phyloP scores from a whole-genome alignment of 768 basidiomycete species.

The Trametes gibbosa region DNA sequence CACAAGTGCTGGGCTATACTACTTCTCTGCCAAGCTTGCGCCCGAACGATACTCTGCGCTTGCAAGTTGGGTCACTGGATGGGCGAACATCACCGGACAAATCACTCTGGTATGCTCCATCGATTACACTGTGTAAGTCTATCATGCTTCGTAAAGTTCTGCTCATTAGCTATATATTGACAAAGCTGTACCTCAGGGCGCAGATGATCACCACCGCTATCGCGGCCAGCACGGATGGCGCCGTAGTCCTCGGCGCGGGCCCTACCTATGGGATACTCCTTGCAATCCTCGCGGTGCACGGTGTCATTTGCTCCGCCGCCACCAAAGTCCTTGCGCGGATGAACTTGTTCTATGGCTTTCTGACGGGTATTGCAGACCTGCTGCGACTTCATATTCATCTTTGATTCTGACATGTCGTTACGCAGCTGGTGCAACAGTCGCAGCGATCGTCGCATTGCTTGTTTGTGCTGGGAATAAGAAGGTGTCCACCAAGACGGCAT shows the following conservation, averaged over 20 bases:
- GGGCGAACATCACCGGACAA: slow-evolving; percentile 75
- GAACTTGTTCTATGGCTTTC: slow-evolving; percentile 62
- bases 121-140: slow-evolving; percentile 57
- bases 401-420: not conserved
- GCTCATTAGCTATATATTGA: too few relatives aligned
- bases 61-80: slow-evolving; percentile 65
- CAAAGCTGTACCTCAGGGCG: slow-evolving; percentile 40
- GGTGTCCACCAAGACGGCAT: slow-evolving; percentile 66
- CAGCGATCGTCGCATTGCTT: slow-evolving; percentile 58
- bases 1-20: slow-evolving; percentile 78
- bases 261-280: slow-evolving; percentile 67
- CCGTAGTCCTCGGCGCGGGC: slow-evolving; percentile 46
- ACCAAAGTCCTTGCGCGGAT: slow-evolving; percentile 61
- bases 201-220: slow-evolving; percentile 77
- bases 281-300: slow-evolving; percentile 60
- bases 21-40: slow-evolving; percentile 74
- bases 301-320: slow-evolving; percentile 70
- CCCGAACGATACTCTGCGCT: slow-evolving; percentile 57
- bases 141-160: not conserved
- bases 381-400: too few relatives aligned
- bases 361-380: slow-evolving; percentile 46
- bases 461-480: slow-evolving; percentile 49
- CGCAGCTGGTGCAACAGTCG: slow-evolving; percentile 59
- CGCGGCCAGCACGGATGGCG: slow-evolving; percentile 54
- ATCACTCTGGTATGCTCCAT: slow-evolving; percentile 69